Percentiles rank a stretch among this genome's conserved stretches.
These are phyloP conservation scores for Saitozyma sp. DNA, from an alignment of 768 basidiomycete genomes.

Conservation along the genomic window DNA sequence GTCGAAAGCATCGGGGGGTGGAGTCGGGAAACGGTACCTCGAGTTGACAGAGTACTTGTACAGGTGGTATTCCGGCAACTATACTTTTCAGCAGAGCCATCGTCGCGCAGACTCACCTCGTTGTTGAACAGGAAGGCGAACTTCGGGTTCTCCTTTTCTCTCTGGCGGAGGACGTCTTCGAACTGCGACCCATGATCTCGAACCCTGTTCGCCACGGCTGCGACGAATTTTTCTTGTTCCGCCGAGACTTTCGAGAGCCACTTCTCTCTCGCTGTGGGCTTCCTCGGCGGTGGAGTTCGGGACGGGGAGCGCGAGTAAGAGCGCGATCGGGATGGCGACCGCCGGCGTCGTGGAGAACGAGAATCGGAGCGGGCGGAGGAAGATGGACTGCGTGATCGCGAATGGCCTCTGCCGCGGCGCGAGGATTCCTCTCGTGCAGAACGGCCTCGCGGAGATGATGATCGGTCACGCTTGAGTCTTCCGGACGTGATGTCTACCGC, in stretches of 20 bases:
- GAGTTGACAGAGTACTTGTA: conserved; percentile 53
- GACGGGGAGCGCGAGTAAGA: conserved; percentile 54
- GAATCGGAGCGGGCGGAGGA: conserved; percentile 20
- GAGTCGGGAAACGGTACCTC: conserved; percentile 53
- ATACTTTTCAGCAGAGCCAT: neutral
- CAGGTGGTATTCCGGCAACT: conserved; percentile 56
- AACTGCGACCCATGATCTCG: conserved; percentile 76
- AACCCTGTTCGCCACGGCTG: conserved; percentile 80
- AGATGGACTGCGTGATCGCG: conserved; percentile 2
- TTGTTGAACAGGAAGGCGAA: conserved; percentile 68
- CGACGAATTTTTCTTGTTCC: conserved; percentile 80
- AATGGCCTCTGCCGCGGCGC: no score
- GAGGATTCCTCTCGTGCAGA: no score
- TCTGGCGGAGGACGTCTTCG: conserved; percentile 69
- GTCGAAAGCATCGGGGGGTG: conserved; percentile 47
- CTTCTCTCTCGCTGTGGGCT: conserved; percentile 25
- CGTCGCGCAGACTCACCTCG: conserved; percentile 40
- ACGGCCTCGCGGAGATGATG: conserved; percentile 7
- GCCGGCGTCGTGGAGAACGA: conserved; percentile 12
- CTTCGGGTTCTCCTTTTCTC: conserved; percentile 77
- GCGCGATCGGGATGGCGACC: conserved; percentile 17
- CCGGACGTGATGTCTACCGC: no score
- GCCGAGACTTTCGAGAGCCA: conserved; percentile 55
- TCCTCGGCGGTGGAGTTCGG: conserved; percentile 46
- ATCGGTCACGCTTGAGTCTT: conserved; percentile 3